Base-by-base conservation (phyloP, 164 flowering plant species). In the Stephania yunnanensis region DNA sequence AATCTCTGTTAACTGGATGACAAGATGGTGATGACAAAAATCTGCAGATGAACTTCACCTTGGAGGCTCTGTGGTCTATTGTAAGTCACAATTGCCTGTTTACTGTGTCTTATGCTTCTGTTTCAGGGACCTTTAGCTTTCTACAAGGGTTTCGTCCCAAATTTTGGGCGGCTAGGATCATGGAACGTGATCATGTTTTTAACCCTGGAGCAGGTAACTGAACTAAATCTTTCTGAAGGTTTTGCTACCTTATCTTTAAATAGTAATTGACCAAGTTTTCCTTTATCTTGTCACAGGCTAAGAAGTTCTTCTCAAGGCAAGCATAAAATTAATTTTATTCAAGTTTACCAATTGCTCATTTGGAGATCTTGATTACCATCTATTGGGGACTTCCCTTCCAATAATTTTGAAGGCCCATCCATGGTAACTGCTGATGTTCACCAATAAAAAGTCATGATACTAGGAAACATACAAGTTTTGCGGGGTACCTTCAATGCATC, bases 131-230 rank as follows among this genome's bases (percentile, higher is more conserved):
- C 87, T 77, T 72, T 87, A 9, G 97, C 97, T 46, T 94, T 94
- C 73, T 94, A 92, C 68, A 94, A 94, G 82, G 98, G 98, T 8
- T 94, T 92, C 80, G 82, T 91, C 45, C 97, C 94, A 50, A 94
- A 92, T 84, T 92, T 94, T 79, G 87, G 85, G n/a, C 86, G 98
- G 45, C 85, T 92, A 29, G 98, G 98, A 75, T 83, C 95, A 7
- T 92, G 97, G 98, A 93, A 91, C 64, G 92, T 84, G 50, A 82
- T 93, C 71, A 93, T 94, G 98, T 94, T 94, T 86, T 85, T 94
- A 68, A 89, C 92, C 29, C 78, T 94, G 44, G 98, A 94, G 83
- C 98, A 91, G 84, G 97, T 94, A 89, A 86, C 19, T n/a, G 12
- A 1, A 63, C 42, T 46, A 25, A 19, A 9, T 19, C 36, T 17